Conservation (phyloP, 2,329 filamentous ascomycete genomes). For the Zymoseptoria tritici region DNA sequence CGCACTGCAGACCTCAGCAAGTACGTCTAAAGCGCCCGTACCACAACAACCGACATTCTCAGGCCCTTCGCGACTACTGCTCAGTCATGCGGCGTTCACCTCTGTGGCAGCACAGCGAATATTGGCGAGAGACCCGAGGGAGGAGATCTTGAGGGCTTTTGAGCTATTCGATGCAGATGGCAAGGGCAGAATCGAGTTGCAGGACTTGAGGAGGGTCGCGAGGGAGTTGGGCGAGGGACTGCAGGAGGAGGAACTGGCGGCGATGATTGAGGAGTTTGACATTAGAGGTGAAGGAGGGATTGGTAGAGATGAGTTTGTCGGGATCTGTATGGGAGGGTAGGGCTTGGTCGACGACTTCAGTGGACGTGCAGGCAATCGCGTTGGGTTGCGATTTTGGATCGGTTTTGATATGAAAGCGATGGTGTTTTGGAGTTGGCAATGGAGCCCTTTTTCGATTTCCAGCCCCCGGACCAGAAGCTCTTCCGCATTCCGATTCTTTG, state of each 20-base stretch:
- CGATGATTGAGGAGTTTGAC: conserved; percentile 99
- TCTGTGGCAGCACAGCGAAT: conserved; percentile 71
- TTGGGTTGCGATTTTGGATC: neutral
- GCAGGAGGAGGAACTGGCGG: conserved; percentile 82
- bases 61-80: conserved; percentile 55
- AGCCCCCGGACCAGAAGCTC: neutral
- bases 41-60: conserved; percentile 27
- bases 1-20: conserved; percentile 10
- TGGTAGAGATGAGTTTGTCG: conserved; percentile 56
- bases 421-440: neutral
- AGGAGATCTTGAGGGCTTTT: conserved; percentile 88
- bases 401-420: neutral
- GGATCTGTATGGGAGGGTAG: conserved; percentile 50
- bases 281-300: conserved; percentile 81
- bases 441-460: neutral
- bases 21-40: conserved; percentile 46
- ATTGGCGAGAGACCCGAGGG: conserved; percentile 71
- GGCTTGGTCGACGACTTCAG: neutral
- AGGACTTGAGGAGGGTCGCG: conserved; percentile 80
- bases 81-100: conserved; percentile 67
- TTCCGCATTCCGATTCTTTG: too few species aligned
- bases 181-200: conserved; percentile 85
- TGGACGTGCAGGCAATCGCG: neutral
- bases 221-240: conserved; percentile 87
- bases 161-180: conserved; percentile 84